A percentile compares a stretch with the other conserved stretches of the same genome.
phyloP scores from a whole-genome alignment of 2,329 filamentous ascomycete species.

The Fusarium transvaalense region DNA sequence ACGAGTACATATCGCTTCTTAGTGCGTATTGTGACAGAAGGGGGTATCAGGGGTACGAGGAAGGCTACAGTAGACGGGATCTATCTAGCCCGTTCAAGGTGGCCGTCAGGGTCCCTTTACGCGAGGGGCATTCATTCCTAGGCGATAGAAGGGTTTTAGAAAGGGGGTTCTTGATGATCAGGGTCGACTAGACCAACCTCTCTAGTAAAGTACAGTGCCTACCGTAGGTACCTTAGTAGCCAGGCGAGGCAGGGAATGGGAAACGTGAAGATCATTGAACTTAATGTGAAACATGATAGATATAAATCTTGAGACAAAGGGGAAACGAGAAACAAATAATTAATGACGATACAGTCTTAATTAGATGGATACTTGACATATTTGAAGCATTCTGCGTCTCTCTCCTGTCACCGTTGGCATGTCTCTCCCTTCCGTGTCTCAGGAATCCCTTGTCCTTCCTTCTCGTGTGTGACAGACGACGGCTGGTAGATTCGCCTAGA shows the following conservation, averaged over 20 bases:
- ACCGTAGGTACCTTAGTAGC: no score
- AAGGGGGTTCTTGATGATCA: conserved; percentile 27
- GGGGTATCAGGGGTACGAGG: conserved; percentile 11
- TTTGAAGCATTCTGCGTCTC: conserved; percentile 3
- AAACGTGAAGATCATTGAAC: conserved; percentile 12
- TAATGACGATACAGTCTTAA: neutral
- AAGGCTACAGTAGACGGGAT: conserved; percentile 19
- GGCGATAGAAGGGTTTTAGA: conserved; percentile 14
- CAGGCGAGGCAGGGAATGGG: conserved; percentile 20
- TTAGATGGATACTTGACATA: neutral
- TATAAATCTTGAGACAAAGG: conserved; percentile 30
- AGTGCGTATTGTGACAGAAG: conserved; percentile 3
- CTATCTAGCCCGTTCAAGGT: conserved; percentile 12
- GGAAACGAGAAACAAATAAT: conserved; percentile 6
- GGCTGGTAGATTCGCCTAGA: conserved; percentile 38
- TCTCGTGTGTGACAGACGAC: conserved; percentile 5
- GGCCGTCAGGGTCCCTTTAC: conserved; percentile 13
- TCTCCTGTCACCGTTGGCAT: conserved; percentile 33
- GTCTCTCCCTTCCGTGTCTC: conserved; percentile 39
- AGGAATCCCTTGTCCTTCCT: conserved; percentile 8
- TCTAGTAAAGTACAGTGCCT: neutral
- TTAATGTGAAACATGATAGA: conserved; percentile 26
- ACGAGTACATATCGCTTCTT: conserved; percentile 4
- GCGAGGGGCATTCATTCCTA: conserved; percentile 2
- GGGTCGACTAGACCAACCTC: conserved; percentile 3